These are phyloP conservation scores for Corylus americana DNA, from an alignment of 306 rosid species.

Conservation along the genomic window DNA sequence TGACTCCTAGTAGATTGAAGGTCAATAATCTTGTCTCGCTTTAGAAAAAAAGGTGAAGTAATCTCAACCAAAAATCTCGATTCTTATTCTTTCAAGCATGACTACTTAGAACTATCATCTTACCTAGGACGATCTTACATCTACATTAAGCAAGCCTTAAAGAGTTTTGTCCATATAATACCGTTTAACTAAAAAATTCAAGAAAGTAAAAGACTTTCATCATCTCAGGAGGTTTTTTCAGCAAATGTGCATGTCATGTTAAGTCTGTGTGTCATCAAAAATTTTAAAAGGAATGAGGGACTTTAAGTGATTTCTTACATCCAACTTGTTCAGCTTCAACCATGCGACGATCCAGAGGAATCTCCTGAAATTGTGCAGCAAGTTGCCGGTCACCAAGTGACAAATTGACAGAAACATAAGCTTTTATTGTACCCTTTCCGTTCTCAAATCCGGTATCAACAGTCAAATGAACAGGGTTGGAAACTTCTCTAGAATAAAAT, in stretches of 20 bases:
- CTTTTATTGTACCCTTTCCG: constrained; percentile 72
- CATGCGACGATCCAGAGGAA: constrained; percentile 92
- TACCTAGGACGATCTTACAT: neutral
- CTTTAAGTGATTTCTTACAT: constrained; percentile 44
- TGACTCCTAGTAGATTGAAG: neutral
- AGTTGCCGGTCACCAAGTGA: constrained; percentile 85
- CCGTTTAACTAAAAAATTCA: neutral
- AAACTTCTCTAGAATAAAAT: constrained; percentile 84
- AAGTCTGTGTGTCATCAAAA: neutral
- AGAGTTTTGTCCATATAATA: neutral
- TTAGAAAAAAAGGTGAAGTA: neutral
- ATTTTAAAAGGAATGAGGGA: neutral
- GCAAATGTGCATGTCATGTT: neutral
- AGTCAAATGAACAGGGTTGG: constrained; percentile 86
- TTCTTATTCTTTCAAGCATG: neutral
- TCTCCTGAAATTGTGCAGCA: constrained; percentile 96
- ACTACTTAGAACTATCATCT: neutral
- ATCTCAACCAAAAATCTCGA: neutral
- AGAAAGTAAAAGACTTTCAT: neutral
- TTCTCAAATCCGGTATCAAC: constrained; percentile 87
- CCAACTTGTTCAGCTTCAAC: constrained; percentile 92
- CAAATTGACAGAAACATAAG: constrained; percentile 70
- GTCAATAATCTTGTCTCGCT: neutral
- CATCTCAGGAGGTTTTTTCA: neutral
- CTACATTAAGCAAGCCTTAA: neutral